These are phyloP conservation scores for Trichoderma erinaceum DNA, from an alignment of 495 filamentous ascomycete genomes.

Conservation along the genomic window DNA sequence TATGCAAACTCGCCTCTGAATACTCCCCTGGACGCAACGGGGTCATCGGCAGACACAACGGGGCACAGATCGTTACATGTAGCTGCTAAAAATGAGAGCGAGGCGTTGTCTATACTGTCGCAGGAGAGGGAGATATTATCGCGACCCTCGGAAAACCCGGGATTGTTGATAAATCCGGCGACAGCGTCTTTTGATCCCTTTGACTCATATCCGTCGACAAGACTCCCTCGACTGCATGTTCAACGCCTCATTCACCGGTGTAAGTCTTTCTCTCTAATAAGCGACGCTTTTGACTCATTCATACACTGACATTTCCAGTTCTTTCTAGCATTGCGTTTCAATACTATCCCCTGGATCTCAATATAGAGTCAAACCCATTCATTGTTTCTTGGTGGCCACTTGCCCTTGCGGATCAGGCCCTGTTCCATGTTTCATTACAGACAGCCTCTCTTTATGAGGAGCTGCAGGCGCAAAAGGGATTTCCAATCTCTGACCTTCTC, in stretches of 20 bases:
- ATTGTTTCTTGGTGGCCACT: constrained; percentile 51
- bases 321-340: constrained; percentile 48
- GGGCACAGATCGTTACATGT: neutral
- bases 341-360: constrained; percentile 49
- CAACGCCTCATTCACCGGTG: constrained; percentile 47
- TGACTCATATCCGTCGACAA: constrained; percentile 45
- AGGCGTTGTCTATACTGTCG: neutral
- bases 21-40: constrained; percentile 14
- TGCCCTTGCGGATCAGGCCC: constrained; percentile 43
- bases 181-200: constrained; percentile 41
- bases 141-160: constrained; percentile 15
- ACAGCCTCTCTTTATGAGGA: constrained; percentile 51
- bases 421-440: constrained; percentile 49
- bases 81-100: constrained; percentile 6
- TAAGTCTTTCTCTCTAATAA: constrained; percentile 23
- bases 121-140: constrained; percentile 6
- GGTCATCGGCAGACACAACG: neutral
- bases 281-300: neutral
- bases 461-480: constrained; percentile 40
- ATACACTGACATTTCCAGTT: constrained; percentile 30
- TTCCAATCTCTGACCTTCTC: constrained; percentile 41
- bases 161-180: constrained; percentile 15
- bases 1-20: constrained; percentile 46
- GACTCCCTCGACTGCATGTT: constrained; percentile 39
- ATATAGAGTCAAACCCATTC: constrained; percentile 43